Evolutionary conservation across 78 protist genomes (phyloP).

Genomic region (Isochrysis galbana): DNA sequence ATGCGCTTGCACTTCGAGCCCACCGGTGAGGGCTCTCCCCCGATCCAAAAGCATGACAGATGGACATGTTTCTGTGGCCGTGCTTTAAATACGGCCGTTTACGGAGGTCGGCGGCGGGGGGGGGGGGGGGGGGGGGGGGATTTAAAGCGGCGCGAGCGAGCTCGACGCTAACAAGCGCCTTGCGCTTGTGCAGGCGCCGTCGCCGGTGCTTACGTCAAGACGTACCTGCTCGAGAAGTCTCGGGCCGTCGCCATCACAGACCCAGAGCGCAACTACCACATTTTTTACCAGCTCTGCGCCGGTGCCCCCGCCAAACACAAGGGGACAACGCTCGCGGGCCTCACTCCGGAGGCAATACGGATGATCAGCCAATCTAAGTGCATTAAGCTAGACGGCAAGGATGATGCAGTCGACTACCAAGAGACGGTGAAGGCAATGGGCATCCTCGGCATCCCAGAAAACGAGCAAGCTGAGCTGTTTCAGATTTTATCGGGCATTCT

Average conservation of each 20-base stretch:
- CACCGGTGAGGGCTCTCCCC: too few species aligned
- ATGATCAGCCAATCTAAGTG: neutral
- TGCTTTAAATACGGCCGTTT: too few species aligned
- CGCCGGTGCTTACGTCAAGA: neutral
- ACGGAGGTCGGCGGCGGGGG: too few species aligned
- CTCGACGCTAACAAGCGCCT: too few species aligned
- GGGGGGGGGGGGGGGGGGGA: too few species aligned
- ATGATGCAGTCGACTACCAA: neutral
- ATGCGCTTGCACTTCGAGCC: constrained; percentile 1
- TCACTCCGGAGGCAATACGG: neutral
- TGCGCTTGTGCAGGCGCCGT: neutral
- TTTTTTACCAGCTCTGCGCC: constrained; percentile 55
- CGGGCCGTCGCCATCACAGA: constrained; percentile 38
- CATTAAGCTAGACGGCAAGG: neutral
- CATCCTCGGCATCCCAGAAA: neutral
- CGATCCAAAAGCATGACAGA: too few species aligned
- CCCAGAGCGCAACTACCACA: constrained; percentile 74
- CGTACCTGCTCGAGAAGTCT: constrained; percentile 48
- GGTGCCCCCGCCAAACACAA: neutral
- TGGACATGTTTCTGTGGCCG: too few species aligned
- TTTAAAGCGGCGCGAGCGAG: too few species aligned
- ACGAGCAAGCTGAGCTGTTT: neutral
- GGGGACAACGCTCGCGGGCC: neutral
- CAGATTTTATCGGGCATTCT: neutral
- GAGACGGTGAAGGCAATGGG: neutral